Evolutionary conservation across 2,329 filamentous ascomycete genomes (phyloP).

Genomic region (Colletotrichum sp.): DNA sequence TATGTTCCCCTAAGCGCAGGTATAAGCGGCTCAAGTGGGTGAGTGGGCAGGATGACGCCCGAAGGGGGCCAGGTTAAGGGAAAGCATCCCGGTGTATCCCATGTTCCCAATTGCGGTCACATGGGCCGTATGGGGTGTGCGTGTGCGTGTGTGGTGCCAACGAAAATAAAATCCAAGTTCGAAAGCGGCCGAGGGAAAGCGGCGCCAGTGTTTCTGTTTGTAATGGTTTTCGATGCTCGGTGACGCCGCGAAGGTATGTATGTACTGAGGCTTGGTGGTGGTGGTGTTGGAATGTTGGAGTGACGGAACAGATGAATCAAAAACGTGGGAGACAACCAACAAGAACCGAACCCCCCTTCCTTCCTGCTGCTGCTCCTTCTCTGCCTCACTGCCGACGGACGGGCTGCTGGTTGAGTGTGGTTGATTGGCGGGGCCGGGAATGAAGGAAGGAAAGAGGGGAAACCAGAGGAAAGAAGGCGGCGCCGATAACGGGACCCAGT

Average conservation of each 20-base stretch:
- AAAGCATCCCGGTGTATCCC: constrained; percentile 27
- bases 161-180: neutral
- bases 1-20: constrained; percentile 27
- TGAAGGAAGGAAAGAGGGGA: neutral
- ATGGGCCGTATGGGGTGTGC: constrained; percentile 15
- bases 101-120: constrained; percentile 19
- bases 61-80: constrained; percentile 16
- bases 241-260: neutral
- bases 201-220: constrained; percentile 12
- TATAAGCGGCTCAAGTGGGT: constrained; percentile 24
- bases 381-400: neutral
- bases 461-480: neutral
- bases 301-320: neutral
- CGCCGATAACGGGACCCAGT: neutral
- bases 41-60: constrained; percentile 25
- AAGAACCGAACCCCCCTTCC: neutral
- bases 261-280: neutral
- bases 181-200: constrained; percentile 27
- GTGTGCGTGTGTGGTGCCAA: neutral
- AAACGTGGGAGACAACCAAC: neutral
- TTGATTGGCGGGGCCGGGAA: neutral
- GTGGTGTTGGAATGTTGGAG: neutral
- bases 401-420: neutral
- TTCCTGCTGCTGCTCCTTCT: neutral
- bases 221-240: neutral